Conservation (phyloP, 2,329 filamentous ascomycete genomes). For the Aspergillus sp. region DNA sequence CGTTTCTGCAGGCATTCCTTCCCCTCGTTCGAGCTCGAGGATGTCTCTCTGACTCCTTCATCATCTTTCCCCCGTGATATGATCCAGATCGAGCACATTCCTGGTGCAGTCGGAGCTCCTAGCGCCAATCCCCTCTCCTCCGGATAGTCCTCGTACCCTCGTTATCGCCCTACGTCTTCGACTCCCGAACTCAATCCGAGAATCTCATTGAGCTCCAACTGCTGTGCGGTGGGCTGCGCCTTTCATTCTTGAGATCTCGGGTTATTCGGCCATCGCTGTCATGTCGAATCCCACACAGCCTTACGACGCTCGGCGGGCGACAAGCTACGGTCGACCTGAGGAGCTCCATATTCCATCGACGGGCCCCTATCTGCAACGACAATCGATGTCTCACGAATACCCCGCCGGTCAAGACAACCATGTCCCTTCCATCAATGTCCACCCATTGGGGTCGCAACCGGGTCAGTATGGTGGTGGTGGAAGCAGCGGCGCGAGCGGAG, state of each 20-base stretch:
- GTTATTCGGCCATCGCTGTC: constrained; percentile 8
- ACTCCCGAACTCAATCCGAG: not conserved
- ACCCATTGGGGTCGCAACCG: constrained; percentile 56
- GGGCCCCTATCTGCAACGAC: constrained; percentile 41
- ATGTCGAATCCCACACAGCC: constrained; percentile 50
- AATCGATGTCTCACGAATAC: constrained; percentile 51
- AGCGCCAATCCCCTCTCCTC: constrained; percentile 12
- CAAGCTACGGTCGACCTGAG: constrained; percentile 53
- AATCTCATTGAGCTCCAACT: constrained; percentile 5
- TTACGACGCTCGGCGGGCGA: constrained; percentile 54
- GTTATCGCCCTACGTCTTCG: not conserved
- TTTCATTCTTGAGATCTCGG: not conserved
- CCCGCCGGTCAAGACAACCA: constrained; percentile 52
- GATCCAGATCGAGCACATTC: constrained; percentile 48
- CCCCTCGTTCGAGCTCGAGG: constrained; percentile 16
- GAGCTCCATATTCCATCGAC: constrained; percentile 57
- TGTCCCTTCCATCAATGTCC: constrained; percentile 60
- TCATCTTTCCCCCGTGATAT: constrained; percentile 41
- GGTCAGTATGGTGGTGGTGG: constrained; percentile 49
- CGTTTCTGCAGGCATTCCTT: constrained; percentile 8
- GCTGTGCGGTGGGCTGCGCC: constrained; percentile 9
- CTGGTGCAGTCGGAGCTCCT: constrained; percentile 42
- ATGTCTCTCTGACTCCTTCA: constrained; percentile 22
- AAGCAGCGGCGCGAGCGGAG: constrained; percentile 39
- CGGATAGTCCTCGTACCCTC: not conserved